phyloP scores from a whole-genome alignment of 2,329 filamentous ascomycete genomes.

The Aspergillus texensis region DNA sequence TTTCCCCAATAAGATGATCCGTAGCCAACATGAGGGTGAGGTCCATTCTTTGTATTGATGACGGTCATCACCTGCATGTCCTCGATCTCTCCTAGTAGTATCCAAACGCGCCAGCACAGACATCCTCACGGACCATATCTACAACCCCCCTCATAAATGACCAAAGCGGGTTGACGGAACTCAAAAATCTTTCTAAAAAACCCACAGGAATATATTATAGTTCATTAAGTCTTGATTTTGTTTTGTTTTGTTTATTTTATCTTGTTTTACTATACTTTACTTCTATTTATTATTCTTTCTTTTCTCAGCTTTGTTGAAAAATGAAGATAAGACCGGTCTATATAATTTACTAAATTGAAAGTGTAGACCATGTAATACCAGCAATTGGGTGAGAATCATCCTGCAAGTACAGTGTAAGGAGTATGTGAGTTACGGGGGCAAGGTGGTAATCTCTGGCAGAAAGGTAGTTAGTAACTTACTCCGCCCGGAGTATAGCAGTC shows the following conservation, averaged over 20 bases:
- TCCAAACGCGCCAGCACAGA: slow-evolving; percentile 12
- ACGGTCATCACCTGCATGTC: background rate
- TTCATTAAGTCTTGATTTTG: too few species aligned
- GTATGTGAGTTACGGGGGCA: background rate
- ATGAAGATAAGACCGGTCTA: background rate
- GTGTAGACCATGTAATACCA: background rate
- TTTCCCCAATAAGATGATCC: background rate
- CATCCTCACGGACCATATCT: slow-evolving; percentile 18
- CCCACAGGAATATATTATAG: too few species aligned
- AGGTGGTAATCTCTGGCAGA: background rate
- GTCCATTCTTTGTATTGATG: background rate
- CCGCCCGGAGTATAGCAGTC: slow-evolving; percentile 1
- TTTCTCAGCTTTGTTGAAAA: background rate
- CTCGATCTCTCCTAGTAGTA: background rate
- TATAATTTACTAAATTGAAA: background rate
- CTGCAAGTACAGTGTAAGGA: background rate
- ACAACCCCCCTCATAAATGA: background rate
- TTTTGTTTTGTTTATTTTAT: too few species aligned
- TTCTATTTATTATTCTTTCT: background rate
- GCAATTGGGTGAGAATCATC: background rate
- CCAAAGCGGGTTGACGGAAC: background rate
- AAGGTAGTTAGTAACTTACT: background rate
- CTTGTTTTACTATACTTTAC: too few species aligned
- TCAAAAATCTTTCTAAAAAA: background rate
- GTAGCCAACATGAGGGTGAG: background rate